These are phyloP conservation scores for Articulospora tetracladia DNA, from an alignment of 495 filamentous ascomycete genomes.

Conservation along the genomic window DNA sequence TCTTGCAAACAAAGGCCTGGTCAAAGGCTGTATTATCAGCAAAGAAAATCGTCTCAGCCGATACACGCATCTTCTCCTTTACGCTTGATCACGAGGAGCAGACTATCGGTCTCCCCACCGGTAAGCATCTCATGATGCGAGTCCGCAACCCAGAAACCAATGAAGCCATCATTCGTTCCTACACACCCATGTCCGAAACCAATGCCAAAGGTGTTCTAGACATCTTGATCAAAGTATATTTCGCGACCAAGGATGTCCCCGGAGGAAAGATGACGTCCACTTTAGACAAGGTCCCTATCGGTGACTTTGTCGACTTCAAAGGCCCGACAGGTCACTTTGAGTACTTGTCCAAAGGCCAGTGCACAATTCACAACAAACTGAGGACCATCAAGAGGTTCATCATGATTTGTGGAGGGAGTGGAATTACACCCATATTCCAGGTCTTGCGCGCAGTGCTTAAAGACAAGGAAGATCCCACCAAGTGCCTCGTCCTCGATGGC, in stretches of 20 bases:
- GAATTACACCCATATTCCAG: conserved; percentile 90
- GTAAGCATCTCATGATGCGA: conserved; percentile 88
- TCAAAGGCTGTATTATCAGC: conserved; percentile 58
- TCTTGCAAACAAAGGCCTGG: conserved; percentile 73
- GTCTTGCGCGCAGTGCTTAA: conserved; percentile 67
- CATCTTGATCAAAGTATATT: conserved; percentile 86
- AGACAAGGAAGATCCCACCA: conserved; percentile 51
- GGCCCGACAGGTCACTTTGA: conserved; percentile 87
- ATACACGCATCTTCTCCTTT: conserved; percentile 84
- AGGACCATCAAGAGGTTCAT: conserved; percentile 63
- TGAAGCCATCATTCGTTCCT: conserved; percentile 77
- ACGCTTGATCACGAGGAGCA: conserved; percentile 70
- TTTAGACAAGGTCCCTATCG: conserved; percentile 67
- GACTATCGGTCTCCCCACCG: conserved; percentile 73
- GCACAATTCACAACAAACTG: conserved; percentile 55
- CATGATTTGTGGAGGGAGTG: conserved; percentile 89
- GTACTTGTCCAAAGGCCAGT: conserved; percentile 66
- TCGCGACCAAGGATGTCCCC: conserved; percentile 46
- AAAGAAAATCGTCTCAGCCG: conserved; percentile 68
- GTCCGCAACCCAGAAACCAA: conserved; percentile 63
- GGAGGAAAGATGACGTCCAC: conserved; percentile 87
- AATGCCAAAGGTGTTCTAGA: conserved; percentile 59
- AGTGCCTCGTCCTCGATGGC: conserved; percentile 73
- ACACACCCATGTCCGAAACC: conserved; percentile 79
- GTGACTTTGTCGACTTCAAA: conserved; percentile 77